Base-by-base conservation (phyloP, 2,329 filamentous ascomycete species). In the Diplodia sapinea region DNA sequence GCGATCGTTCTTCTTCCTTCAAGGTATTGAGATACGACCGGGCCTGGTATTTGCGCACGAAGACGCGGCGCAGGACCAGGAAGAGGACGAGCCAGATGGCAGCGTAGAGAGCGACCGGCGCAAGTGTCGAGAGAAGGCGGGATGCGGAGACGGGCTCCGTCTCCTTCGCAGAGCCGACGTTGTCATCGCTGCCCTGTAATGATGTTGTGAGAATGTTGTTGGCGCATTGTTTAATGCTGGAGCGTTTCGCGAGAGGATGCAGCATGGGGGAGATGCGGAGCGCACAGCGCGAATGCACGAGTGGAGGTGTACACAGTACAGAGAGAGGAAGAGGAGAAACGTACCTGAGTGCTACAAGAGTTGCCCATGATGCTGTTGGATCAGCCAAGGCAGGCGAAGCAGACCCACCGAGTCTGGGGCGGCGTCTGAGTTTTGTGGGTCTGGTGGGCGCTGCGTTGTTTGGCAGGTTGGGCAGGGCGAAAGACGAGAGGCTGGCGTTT, bases 11-110 rank as follows among this genome's bases (percentile, higher is more conserved):
- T 7, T 64, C 15, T 13, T 63, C 57, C n/a, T 54, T 51, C 4
- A 68, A 38, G 50, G 57, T 63, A 36, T 56, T 56, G 15, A 68
- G 51, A 15, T 64, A 29, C 5, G 66, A 54, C 23, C 86, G 80
- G 4, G 87, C 86, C 12, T 85, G 80, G 74, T 89, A 88, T 62
- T 86, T 86, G 36, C 86, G 81, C 23, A 80, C 76, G 55, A 82
- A 81, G 31, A 79, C 82, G 59, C 80, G 80, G 56, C 87, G 80
- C 51, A 85, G 73, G 20, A 82, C 56, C 64, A 87, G 71, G 74
- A 88, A 88, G 66, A 87, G 76, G 69, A 78, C 31, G n/a, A 87
- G 66, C 71, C 84, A 88, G 40, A 85, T 72, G 31, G 69, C 77
- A 7, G 85, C 81, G 69, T 84, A 82, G 59, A 84, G 69, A 61